phyloP scores from a whole-genome alignment of 306 rosid genomes.

The Adenanthera pavonina region DNA sequence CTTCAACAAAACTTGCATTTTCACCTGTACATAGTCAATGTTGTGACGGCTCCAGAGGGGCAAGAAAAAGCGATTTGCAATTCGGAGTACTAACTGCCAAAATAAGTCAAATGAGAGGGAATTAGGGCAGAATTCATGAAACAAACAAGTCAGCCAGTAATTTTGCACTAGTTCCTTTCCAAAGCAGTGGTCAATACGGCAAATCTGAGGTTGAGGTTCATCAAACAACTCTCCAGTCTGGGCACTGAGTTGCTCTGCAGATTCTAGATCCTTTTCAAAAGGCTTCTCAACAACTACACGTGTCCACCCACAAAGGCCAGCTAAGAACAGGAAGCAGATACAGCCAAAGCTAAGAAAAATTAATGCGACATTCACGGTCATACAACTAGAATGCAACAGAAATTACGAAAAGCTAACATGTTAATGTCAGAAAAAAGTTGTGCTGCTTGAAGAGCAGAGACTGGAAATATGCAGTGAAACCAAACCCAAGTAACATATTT shows the following conservation, averaged over 20 bases:
- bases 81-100: conserved; percentile 85
- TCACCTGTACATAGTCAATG: conserved; percentile 82
- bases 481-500: background rate
- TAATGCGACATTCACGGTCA: background rate
- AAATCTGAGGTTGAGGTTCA: conserved; percentile 79
- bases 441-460: conserved; percentile 14
- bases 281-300: conserved; percentile 95
- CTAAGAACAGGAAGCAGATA: conserved; percentile 46
- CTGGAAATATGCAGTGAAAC: background rate
- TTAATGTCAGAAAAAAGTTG: background rate
- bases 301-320: conserved; percentile 91
- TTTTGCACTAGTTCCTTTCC: conserved; percentile 93
- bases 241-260: conserved; percentile 78
- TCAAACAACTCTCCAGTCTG: conserved; percentile 82
- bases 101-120: conserved; percentile 32
- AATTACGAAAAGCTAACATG: conserved; percentile 3
- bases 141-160: conserved; percentile 30
- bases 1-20: conserved; percentile 36
- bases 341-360: conserved; percentile 38
- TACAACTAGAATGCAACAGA: conserved; percentile 12
- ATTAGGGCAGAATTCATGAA: conserved; percentile 37
- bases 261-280: conserved; percentile 78
- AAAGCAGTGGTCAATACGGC: conserved; percentile 88
- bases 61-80: conserved; percentile 80
- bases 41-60: conserved; percentile 95